Evolutionary conservation across 305 asterid genomes (phyloP), one percentile per base, ranked within the genome.

Genomic region (Fraxinus paxiana): DNA sequence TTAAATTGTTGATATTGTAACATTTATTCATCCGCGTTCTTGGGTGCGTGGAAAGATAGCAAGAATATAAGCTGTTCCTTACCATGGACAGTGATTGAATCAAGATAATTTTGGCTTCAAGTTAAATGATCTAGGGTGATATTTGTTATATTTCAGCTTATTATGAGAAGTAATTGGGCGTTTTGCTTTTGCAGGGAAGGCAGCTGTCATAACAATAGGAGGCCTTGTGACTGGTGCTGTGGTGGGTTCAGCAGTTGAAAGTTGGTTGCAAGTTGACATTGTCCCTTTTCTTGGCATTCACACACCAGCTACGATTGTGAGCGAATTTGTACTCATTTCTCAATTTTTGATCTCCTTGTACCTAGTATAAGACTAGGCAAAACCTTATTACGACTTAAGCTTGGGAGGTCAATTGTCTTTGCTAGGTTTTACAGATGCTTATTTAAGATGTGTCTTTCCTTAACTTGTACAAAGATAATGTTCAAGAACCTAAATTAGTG

Each of bases 161-260:
- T 67, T 67, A 26, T 30, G 38, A 26, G 73, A 63, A 67, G 74
- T 67, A 28, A 67, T 67, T 30, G 37, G 74, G 34, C 59, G 22
- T 33, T 12, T 74, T 76, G 31, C 46, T 75, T 75, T 2, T 88
- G 87, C 97, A 96, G 99, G 99, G 83, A 96, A 94, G 87, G 99
- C 99, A 74, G 87, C 92, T 22, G 80, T 92, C 12, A 88, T 96
- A 65, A 93, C 98, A 8, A 86, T 96, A 70, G 99, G 99, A 79
- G 98, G 99, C 82, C 97, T 96, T 8, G 97, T 93, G 76, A 97
- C 94, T 43, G 99, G 99, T 83, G 99, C 98, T 7, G 95, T 93
- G 78, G 92, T 93, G 18, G 99, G 98, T 63, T 96, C 99, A 63
- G 98, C 93, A 31, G 97, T 96, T 17, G 99, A 96, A 83, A 91